phyloP scores from a whole-genome alignment of 768 basidiomycete genomes.

The Suillus subalutaceus region DNA sequence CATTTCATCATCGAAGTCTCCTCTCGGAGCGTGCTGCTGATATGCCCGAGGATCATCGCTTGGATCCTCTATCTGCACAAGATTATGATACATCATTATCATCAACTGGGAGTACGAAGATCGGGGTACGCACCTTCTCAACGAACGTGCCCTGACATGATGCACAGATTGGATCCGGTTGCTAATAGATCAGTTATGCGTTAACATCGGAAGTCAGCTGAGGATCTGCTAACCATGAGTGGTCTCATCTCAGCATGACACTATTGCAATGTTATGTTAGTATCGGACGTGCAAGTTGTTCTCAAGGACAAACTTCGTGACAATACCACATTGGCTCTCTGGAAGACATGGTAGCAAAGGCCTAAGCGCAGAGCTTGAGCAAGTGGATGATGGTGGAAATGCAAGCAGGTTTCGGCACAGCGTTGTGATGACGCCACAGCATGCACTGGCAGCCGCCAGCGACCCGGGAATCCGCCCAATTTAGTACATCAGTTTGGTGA shows the following conservation, averaged over 20 bases:
- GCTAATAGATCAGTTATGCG: conserved; percentile 40
- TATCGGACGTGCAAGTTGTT: conserved; percentile 1
- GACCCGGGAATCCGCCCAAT: background rate
- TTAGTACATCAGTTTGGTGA: background rate
- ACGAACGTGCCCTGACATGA: conserved; percentile 83
- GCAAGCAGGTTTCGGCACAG: background rate
- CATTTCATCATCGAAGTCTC: conserved; percentile 27
- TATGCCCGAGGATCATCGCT: conserved; percentile 77
- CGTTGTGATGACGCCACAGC: conserved; percentile 9
- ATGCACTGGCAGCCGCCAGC: background rate
- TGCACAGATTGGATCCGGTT: conserved; percentile 82
- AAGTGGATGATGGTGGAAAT: conserved; percentile 13
- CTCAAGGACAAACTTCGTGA: conserved; percentile 54
- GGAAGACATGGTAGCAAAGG: conserved; percentile 54
- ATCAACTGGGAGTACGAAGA: background rate
- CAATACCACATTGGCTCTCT: conserved; percentile 81
- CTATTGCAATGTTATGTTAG: conserved; percentile 40
- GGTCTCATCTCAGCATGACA: conserved; percentile 90
- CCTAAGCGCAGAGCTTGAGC: background rate
- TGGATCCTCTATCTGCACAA: conserved; percentile 69
- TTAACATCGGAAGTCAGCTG: conserved; percentile 11
- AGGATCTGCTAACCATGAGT: conserved; percentile 55
- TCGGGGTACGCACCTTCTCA: conserved; percentile 57
- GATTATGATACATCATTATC: conserved; percentile 10
- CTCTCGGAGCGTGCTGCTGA: conserved; percentile 39